phyloP scores from a whole-genome alignment of 768 basidiomycete species.

The Lyophyllum atratum region DNA sequence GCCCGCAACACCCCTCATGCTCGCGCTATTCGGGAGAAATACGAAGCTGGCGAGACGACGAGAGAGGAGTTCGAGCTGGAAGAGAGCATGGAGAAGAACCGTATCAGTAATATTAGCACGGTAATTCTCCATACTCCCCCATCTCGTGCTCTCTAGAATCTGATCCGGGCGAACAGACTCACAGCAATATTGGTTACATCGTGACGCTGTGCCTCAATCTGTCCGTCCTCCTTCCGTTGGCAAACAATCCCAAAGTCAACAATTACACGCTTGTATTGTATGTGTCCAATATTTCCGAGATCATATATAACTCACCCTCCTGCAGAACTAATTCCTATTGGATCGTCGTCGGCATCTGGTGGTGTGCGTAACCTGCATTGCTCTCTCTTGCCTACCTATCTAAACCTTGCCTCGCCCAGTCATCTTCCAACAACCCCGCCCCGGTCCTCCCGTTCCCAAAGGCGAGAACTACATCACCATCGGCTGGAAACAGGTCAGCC shows the following conservation, averaged over 20 bases:
- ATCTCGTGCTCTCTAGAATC: not conserved
- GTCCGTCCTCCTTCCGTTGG: constrained; percentile 66
- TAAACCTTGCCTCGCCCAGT: constrained; percentile 40
- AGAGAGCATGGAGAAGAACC: constrained; percentile 81
- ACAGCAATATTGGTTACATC: constrained; percentile 79
- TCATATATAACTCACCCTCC: not conserved
- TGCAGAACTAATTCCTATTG: constrained; percentile 70
- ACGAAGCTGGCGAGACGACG: constrained; percentile 59
- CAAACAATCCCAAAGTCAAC: constrained; percentile 60
- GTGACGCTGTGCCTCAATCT: constrained; percentile 66
- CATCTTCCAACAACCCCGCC: constrained; percentile 82
- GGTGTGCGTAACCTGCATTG: constrained; percentile 57
- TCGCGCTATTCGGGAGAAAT: constrained; percentile 52
- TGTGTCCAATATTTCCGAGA: not conserved
- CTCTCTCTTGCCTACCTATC: not conserved
- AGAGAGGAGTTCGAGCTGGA: constrained; percentile 69
- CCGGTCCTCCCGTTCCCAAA: constrained; percentile 77
- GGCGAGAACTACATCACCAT: constrained; percentile 78
- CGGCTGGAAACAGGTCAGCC: constrained; percentile 80
- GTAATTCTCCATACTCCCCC: constrained; percentile 36
- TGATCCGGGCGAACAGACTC: constrained; percentile 43
- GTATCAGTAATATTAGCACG: constrained; percentile 83
- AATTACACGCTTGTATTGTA: constrained; percentile 76
- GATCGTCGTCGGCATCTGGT: constrained; percentile 84
- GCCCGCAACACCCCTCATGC: constrained; percentile 76